Conservation (phyloP, 345 rosid genomes). For the Rhodamnia rubescens region DNA sequence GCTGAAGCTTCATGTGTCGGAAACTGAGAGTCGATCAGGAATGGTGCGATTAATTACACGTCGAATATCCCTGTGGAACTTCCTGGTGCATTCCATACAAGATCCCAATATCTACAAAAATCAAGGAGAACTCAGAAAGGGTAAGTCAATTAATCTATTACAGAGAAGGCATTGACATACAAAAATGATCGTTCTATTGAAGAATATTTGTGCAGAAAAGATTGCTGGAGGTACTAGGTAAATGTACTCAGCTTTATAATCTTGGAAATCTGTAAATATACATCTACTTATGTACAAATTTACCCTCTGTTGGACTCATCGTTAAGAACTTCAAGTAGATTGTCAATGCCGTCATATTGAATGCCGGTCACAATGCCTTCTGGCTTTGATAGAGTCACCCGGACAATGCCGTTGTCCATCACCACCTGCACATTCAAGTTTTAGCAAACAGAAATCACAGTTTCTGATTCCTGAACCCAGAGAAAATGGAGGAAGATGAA, state of each 20-base stretch:
- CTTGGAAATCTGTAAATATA: not conserved
- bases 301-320: constrained; percentile 86
- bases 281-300: not conserved
- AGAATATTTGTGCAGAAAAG: not conserved
- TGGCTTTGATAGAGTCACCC: constrained; percentile 66
- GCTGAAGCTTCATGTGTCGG: not conserved
- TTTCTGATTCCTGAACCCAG: not conserved
- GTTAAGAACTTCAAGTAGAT: constrained; percentile 76
- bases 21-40: not conserved
- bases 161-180: not conserved
- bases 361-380: constrained; percentile 71
- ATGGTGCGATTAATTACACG: constrained; percentile 27
- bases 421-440: constrained; percentile 39
- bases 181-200: not conserved
- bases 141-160: not conserved
- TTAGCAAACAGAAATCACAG: not conserved
- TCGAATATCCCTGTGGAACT: constrained; percentile 47
- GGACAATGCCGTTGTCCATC: constrained; percentile 70
- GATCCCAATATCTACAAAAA: constrained; percentile 64
- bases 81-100: constrained; percentile 54
- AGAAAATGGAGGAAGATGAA: not conserved
- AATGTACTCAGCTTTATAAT: not conserved
- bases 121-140: not conserved
- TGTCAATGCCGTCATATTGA: constrained; percentile 54
- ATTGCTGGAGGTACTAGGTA: not conserved